Evolutionary conservation across 1,139 yeast genomes (phyloP), one percentile per base, ranked within the genome.

Genomic region (Kluyveromyces sp.): DNA sequence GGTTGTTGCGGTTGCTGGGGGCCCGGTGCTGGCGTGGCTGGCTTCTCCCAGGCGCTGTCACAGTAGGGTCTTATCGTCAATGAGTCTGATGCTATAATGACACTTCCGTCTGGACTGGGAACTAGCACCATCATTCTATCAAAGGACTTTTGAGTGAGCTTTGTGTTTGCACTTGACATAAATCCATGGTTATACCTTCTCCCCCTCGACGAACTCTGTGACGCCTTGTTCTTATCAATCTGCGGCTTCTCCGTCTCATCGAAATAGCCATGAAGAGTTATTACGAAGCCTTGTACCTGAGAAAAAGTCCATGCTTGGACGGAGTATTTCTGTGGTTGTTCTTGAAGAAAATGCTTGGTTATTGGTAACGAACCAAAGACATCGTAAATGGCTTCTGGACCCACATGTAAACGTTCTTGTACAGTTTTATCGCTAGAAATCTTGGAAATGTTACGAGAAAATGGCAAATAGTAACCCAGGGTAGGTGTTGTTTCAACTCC

Each of bases 61-160:
- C 83, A 72, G 50, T 68, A 76, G 3, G 83, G 75, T 50, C 96
- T 75, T 1, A 92, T 66, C 6, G 80, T 71, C 44, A 89, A 69
- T 57, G 84, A 64, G 63, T 92, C 98, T 40, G 94, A 82, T 12
- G 95, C 96, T 29, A 92, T 80, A 17, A 89, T 71, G 71, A 86
- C 79, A 36, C 77, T 68, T 3, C 86, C 87, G 50, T 73, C 72
- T 9, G 41, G 41, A 15, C 80, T 77, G 1, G 92, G 94, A 3
- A 85, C 78, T 26, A 87, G 77, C n/a, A 86, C 71, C 61, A 92
- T 80, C 0, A 83, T 74, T 58, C 98, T 74, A 63, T 92, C 97
- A 63, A 92, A 92, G n/a, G 92, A 77, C 59, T 92, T 82, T 50
- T 71, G 70, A 22, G 76, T 67, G 37, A 83, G 65, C n/a, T 73